Evolutionary conservation across 441 rosid genomes (phyloP).

Genomic region (Erodium texanum): DNA sequence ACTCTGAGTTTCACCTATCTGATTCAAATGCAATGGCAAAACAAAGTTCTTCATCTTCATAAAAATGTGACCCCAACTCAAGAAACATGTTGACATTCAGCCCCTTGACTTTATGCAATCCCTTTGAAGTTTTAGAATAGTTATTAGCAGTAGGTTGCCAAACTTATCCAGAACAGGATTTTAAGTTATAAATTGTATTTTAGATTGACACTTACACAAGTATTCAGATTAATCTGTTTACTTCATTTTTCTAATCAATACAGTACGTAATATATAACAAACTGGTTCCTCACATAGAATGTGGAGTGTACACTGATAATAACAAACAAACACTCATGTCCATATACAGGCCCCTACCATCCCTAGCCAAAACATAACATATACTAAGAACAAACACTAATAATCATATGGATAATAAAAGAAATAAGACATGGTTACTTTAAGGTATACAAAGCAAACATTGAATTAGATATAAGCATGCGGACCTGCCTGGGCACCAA

Average conservation of each 20-base stretch:
- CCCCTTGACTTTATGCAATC: background rate
- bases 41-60: background rate
- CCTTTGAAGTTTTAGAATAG: background rate
- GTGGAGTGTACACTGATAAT: background rate
- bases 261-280: background rate
- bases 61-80: background rate
- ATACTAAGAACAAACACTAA: background rate
- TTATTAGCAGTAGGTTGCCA: background rate
- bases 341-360: background rate
- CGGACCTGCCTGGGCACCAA: slow-evolving; percentile 97
- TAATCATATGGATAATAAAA: background rate
- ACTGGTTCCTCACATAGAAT: background rate
- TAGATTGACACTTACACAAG: background rate
- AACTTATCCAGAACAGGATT: background rate
- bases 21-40: background rate
- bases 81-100: background rate
- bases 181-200: background rate
- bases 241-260: background rate
- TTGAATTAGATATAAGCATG: slow-evolving; percentile 18
- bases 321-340: background rate
- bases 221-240: background rate
- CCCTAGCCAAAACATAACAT: background rate
- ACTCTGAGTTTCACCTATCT: background rate
- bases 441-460: background rate
- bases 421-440: background rate